A percentile compares a stretch with the other conserved stretches of the same genome.
phyloP scores from a whole-genome alignment of 1,284 basidiomycete species.

The Sporisorium iseilematis-ciliati region DNA sequence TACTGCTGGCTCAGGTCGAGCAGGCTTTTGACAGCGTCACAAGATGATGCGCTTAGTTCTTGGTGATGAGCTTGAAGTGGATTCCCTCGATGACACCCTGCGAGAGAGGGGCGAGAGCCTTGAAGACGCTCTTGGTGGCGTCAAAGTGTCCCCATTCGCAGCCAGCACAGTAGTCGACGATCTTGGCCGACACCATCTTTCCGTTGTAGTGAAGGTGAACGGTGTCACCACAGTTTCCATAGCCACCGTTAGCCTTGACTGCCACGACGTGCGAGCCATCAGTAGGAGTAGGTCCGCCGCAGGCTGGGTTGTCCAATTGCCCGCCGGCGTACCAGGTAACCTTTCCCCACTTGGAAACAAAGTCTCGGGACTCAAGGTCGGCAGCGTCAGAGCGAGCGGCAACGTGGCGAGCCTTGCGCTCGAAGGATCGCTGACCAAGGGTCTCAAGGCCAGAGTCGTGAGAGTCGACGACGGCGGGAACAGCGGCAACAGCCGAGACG shows the following conservation, averaged over 20 bases:
- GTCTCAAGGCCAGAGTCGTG: slow-evolving; percentile 46
- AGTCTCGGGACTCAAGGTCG: slow-evolving; percentile 49
- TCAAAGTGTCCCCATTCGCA: slow-evolving; percentile 63
- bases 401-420: slow-evolving; percentile 58
- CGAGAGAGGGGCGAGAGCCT: slow-evolving; percentile 53
- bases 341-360: slow-evolving; percentile 47
- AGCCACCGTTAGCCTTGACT: slow-evolving; percentile 56
- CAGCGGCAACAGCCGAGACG: slow-evolving; percentile 33
- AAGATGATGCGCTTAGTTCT: slow-evolving; percentile 14
- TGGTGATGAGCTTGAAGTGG: slow-evolving; percentile 57
- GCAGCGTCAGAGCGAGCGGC: slow-evolving; percentile 21
- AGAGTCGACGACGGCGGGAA: slow-evolving; percentile 42
- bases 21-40: background rate
- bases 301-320: slow-evolving; percentile 63
- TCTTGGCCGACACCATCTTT: slow-evolving; percentile 56
- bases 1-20: too few relatives aligned
- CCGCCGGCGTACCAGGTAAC: slow-evolving; percentile 62
- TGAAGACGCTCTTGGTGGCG: slow-evolving; percentile 57
- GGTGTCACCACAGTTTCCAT: slow-evolving; percentile 61
- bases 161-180: slow-evolving; percentile 59
- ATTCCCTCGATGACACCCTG: slow-evolving; percentile 56
- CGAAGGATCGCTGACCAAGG: slow-evolving; percentile 53
- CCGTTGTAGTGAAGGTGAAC: slow-evolving; percentile 61
- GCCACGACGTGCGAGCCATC: slow-evolving; percentile 60
- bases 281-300: slow-evolving; percentile 59